Evolutionary conservation across 2,329 filamentous ascomycete genomes (phyloP).

Genomic region (Uncinocarpus reesii): DNA sequence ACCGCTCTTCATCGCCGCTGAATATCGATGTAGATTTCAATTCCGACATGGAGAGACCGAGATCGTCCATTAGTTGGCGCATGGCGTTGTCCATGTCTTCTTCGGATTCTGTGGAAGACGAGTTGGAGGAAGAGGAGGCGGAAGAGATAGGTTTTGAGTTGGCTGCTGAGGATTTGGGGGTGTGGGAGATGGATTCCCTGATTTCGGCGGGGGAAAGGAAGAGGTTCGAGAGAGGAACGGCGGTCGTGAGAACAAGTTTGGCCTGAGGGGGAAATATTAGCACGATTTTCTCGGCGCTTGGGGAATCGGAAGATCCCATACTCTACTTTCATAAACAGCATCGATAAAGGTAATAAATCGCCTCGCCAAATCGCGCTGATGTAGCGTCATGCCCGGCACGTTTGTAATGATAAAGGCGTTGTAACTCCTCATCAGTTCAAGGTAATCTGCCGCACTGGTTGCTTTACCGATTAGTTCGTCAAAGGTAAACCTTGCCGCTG

Average conservation of each 20-base stretch:
- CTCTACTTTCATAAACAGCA: constrained; percentile 72
- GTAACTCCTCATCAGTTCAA: constrained; percentile 82
- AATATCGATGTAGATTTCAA: constrained; percentile 82
- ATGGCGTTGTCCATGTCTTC: constrained; percentile 41
- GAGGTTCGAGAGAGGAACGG: constrained; percentile 70
- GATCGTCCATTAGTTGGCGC: constrained; percentile 74
- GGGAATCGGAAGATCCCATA: constrained; percentile 25
- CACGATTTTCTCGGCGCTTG: not conserved
- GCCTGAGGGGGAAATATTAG: constrained; percentile 45
- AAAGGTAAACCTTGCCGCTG: constrained; percentile 84
- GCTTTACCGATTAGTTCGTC: constrained; percentile 80
- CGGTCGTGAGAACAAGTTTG: constrained; percentile 90
- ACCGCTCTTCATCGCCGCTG: constrained; percentile 87
- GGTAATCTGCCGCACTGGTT: constrained; percentile 86
- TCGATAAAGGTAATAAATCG: constrained; percentile 98
- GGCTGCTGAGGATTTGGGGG: not conserved
- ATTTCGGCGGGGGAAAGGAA: constrained; percentile 69
- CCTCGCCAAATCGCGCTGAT: constrained; percentile 74
- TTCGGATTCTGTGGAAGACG: not conserved
- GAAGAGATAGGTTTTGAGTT: constrained; percentile 17
- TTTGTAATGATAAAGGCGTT: constrained; percentile 87
- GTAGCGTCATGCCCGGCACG: constrained; percentile 82
- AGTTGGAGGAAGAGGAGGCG: not conserved
- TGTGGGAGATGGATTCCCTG: constrained; percentile 42
- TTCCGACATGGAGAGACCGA: constrained; percentile 73